These are phyloP conservation scores for Fusarium pseudoanthophilum DNA, from an alignment of 2,329 filamentous ascomycete species.

Conservation along the genomic window DNA sequence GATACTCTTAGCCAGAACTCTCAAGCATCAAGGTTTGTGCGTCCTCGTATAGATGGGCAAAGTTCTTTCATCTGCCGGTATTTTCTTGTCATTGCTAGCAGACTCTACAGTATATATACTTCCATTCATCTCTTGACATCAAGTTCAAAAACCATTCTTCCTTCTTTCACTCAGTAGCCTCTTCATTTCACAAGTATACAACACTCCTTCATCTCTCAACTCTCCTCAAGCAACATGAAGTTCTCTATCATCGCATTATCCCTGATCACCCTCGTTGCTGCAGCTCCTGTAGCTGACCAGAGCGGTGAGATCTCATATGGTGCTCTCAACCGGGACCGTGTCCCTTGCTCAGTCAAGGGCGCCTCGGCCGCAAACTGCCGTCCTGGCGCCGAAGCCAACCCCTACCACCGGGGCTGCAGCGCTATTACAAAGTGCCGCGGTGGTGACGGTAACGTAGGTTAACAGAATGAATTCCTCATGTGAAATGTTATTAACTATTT, in stretches of 20 bases:
- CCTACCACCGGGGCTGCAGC: neutral
- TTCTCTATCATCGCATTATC: neutral
- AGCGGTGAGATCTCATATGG: neutral
- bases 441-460: neutral
- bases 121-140: too few species aligned
- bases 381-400: neutral
- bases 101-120: neutral
- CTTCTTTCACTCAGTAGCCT: neutral
- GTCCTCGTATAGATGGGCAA: neutral
- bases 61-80: neutral
- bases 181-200: accelerated
- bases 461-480: accelerated
- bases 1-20: neutral
- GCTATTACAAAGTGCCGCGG: neutral
- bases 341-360: neutral
- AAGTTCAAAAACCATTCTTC: neutral
- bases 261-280: neutral
- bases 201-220: too few species aligned
- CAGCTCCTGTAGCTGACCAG: neutral
- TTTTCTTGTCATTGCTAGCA: neutral
- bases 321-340: accelerated
- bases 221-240: neutral
- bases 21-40: neutral
- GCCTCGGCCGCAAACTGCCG: neutral
- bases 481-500: accelerated